phyloP scores from a whole-genome alignment of 768 basidiomycete species.

The Boletus eberwhitei region DNA sequence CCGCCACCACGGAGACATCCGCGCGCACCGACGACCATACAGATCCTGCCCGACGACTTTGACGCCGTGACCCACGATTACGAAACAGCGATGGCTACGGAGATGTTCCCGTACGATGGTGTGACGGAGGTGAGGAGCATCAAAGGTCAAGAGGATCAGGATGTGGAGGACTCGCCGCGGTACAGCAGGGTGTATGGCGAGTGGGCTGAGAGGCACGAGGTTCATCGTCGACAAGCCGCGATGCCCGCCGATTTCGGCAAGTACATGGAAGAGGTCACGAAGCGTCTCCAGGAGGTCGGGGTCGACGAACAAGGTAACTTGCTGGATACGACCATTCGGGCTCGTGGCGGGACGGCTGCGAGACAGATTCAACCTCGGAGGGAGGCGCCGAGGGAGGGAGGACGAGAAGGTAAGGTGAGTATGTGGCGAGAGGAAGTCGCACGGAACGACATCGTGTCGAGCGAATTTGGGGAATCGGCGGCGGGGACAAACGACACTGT shows the following conservation, averaged over 20 bases:
- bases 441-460: conserved; percentile 27
- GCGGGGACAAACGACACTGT: conserved; percentile 13
- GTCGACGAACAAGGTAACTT: conserved; percentile 29
- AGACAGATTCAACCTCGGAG: conserved; percentile 8
- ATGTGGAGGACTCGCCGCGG: conserved; percentile 7
- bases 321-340: conserved; percentile 15
- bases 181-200: conserved; percentile 33
- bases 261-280: conserved; percentile 32
- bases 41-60: conserved; percentile 30
- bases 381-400: conserved; percentile 19
- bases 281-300: conserved; percentile 35
- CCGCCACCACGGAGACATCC: conserved; percentile 21
- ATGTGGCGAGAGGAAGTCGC: conserved; percentile 57
- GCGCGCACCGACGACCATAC: conserved; percentile 32
- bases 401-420: conserved; percentile 38
- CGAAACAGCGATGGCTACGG: conserved; percentile 25
- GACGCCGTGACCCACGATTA: conserved; percentile 30
- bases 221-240: conserved; percentile 23
- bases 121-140: conserved; percentile 22
- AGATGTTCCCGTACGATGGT: conserved; percentile 21
- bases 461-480: conserved; percentile 23
- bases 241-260: conserved; percentile 26
- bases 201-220: conserved; percentile 29
- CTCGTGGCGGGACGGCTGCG: conserved; percentile 1
- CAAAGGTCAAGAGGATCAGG: conserved; percentile 6